Percentiles rank a stretch among this genome's conserved stretches.
Conservation (phyloP, 108 stramenopile genomes). For the Cyclostephanos tholiformis region DNA sequence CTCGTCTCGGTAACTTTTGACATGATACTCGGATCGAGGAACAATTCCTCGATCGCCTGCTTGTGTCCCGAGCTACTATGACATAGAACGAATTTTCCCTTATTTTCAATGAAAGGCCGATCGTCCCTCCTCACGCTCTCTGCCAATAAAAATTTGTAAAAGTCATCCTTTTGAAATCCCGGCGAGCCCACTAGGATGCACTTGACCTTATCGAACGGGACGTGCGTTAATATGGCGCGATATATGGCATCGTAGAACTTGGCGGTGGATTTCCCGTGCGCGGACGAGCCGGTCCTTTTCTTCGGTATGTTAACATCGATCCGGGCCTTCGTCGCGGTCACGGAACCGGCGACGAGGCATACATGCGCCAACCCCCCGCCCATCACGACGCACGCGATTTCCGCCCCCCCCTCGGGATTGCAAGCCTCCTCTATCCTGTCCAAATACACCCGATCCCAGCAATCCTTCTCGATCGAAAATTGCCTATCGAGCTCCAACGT, state of each 20-base stretch:
- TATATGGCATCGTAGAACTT: conserved; percentile 95
- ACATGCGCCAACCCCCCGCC: conserved; percentile 90
- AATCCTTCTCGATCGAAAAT: conserved; percentile 90
- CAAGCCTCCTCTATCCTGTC: conserved; percentile 90
- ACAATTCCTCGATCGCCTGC: conserved; percentile 93
- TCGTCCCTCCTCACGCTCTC: conserved; percentile 85
- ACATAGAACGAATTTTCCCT: conserved; percentile 92
- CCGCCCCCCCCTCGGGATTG: conserved; percentile 89
- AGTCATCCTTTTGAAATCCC: conserved; percentile 95
- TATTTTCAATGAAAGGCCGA: conserved; percentile 85
- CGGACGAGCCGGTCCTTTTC: conserved; percentile 83
- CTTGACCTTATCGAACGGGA: conserved; percentile 90
- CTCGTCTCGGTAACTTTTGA: conserved; percentile 87
- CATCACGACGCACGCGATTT: conserved; percentile 95
- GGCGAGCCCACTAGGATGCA: conserved; percentile 88
- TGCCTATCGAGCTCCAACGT: conserved; percentile 87
- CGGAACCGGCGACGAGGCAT: conserved; percentile 89
- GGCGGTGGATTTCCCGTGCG: conserved; percentile 83
- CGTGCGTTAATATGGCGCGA: conserved; percentile 85
- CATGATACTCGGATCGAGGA: conserved; percentile 86
- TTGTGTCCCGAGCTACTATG: conserved; percentile 94
- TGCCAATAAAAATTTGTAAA: conserved; percentile 82
- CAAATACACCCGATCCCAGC: conserved; percentile 95
- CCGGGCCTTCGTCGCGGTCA: conserved; percentile 90
- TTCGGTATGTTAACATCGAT: conserved; percentile 95